Evolutionary conservation across 2,329 filamentous ascomycete genomes (phyloP).

Genomic region (Trichoderma asperellum): DNA sequence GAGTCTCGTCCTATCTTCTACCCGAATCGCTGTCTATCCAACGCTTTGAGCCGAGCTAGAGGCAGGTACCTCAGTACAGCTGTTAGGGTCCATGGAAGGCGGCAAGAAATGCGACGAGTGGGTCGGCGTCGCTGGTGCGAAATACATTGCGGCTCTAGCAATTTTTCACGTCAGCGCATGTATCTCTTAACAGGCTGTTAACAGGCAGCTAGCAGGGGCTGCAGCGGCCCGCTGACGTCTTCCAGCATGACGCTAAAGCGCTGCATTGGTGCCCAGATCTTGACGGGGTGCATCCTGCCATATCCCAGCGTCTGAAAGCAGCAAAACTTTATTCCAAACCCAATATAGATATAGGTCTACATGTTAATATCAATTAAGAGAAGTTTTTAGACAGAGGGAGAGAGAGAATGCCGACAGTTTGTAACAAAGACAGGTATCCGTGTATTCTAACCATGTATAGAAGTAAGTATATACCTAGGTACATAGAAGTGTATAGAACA

Average conservation of each 20-base stretch:
- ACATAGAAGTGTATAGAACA: background rate
- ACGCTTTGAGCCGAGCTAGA: background rate
- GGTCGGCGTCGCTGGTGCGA: background rate
- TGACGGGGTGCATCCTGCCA: background rate
- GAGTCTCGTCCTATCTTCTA: background rate
- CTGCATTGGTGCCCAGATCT: conserved; percentile 19
- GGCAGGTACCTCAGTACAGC: background rate
- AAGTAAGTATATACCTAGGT: background rate
- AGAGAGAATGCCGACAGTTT: no score
- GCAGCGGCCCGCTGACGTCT: conserved; percentile 23
- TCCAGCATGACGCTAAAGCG: conserved; percentile 25
- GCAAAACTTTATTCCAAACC: background rate
- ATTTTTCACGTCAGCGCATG: rapidly evolving
- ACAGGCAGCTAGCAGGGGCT: background rate
- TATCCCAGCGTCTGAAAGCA: background rate
- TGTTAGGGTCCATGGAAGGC: background rate
- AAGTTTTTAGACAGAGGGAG: no score
- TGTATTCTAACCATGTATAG: background rate
- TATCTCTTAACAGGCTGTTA: background rate
- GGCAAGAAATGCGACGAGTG: conserved; percentile 15
- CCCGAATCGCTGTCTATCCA: background rate
- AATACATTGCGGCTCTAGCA: background rate
- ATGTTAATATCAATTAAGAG: background rate
- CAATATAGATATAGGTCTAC: background rate
- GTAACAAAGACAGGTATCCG: background rate